Conservation (phyloP, 805 yeast species). For the Schwanniomyces pseudopolymorphus region DNA sequence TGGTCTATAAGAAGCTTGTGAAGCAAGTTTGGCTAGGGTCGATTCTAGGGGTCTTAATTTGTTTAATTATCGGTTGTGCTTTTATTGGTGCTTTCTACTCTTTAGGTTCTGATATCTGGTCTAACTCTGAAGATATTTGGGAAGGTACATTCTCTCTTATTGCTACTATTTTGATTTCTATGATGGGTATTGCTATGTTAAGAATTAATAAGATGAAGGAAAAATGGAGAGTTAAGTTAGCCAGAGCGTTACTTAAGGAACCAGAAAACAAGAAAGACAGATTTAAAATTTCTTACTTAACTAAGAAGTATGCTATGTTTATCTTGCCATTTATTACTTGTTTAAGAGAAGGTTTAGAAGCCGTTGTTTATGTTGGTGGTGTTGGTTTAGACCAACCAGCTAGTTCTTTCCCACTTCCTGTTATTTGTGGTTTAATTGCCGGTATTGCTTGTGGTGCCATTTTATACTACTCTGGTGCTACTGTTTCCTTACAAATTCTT, state of each 20-base stretch:
- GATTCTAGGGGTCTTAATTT: slow-evolving; percentile 65
- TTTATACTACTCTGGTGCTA: slow-evolving; percentile 80
- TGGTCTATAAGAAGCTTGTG: slow-evolving; percentile 59
- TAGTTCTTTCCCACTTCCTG: slow-evolving; percentile 90
- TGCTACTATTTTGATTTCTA: slow-evolving; percentile 83
- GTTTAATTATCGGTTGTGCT: slow-evolving; percentile 86
- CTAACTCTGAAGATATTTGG: slow-evolving; percentile 89
- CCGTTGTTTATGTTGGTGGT: slow-evolving; percentile 47
- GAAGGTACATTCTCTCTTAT: slow-evolving; percentile 92
- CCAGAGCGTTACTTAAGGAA: slow-evolving; percentile 68
- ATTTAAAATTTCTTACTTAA: slow-evolving; percentile 34
- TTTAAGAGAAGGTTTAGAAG: slow-evolving; percentile 86
- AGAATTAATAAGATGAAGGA: slow-evolving; percentile 94
- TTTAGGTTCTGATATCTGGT: slow-evolving; percentile 79
- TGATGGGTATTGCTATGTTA: slow-evolving; percentile 96
- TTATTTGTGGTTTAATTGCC: slow-evolving; percentile 77
- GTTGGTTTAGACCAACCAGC: slow-evolving; percentile 37
- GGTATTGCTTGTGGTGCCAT: slow-evolving; percentile 71
- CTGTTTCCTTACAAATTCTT: slow-evolving; percentile 82
- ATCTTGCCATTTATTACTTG: slow-evolving; percentile 87
- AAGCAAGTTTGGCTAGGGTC: slow-evolving; percentile 90
- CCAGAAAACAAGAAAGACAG: slow-evolving; percentile 52
- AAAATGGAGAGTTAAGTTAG: slow-evolving; percentile 95
- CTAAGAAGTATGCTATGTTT: slow-evolving; percentile 81
- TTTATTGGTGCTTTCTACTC: slow-evolving; percentile 92